Percentiles rank a stretch among this genome's conserved stretches.
Evolutionary conservation across 768 basidiomycete genomes (phyloP).

Genomic region (Lactifluus subvellereus): DNA sequence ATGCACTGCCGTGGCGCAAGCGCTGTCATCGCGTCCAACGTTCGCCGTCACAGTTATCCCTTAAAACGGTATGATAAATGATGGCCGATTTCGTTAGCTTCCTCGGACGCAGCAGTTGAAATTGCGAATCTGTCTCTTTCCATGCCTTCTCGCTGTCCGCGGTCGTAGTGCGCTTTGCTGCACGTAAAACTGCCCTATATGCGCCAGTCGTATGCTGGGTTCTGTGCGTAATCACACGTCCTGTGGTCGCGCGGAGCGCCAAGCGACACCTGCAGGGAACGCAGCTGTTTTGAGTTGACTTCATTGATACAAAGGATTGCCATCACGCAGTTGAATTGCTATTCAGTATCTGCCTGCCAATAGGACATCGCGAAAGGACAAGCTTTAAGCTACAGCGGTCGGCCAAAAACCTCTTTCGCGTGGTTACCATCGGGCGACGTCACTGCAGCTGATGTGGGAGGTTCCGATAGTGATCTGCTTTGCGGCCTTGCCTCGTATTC

Average conservation of each 20-base stretch:
- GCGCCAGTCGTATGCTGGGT: not conserved
- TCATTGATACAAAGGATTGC: not conserved
- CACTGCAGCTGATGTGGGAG: not conserved
- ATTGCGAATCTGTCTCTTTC: not conserved
- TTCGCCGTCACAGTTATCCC: not conserved
- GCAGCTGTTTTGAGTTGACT: not conserved
- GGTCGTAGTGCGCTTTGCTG: not conserved
- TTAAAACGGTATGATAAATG: not conserved
- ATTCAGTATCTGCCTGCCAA: not conserved
- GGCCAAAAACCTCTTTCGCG: not conserved
- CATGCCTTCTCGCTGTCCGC: not conserved
- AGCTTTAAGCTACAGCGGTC: not conserved
- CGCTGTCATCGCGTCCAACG: too few species aligned
- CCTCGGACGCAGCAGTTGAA: not conserved
- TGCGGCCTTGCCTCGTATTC: too few species aligned
- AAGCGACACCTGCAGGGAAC: not conserved
- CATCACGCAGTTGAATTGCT: not conserved
- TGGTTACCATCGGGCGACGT: too few species aligned
- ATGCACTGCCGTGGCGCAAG: too few species aligned
- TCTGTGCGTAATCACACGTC: conserved; percentile 8
- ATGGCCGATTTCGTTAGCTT: not conserved
- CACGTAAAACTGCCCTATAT: not conserved
- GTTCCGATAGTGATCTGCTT: conserved; percentile 1
- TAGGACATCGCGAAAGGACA: not conserved
- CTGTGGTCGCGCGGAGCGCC: not conserved